Base-by-base conservation (phyloP, 163 green algal genomes). In the Prototheca stagnorum region DNA sequence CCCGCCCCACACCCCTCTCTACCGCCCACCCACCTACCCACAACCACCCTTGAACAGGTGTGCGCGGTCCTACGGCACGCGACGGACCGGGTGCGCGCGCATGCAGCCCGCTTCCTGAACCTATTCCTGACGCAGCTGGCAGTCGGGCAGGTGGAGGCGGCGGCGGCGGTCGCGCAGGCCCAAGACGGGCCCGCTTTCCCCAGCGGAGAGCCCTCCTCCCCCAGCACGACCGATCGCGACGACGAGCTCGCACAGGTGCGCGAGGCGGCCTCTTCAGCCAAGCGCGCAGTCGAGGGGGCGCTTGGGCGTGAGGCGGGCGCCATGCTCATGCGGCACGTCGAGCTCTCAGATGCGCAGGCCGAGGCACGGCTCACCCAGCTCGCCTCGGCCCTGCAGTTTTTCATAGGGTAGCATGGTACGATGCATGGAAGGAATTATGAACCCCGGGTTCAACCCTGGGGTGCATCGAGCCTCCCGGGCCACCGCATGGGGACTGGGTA, bases 331-430 rank as follows among this genome's bases (percentile, higher is more conserved):
- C 47, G 47, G 14, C 39, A 35, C 2, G 35, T 62, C 25, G 36
- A 39, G 33, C 33, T 62, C 24, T 19, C 23, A 5, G 54, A 62
- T 8, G 26, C 17, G 19, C 33, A 48, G 12, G 54, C 54, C 1
- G 54, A 62, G 41, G 37, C 21, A 2, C 51, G 52, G 40, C 47
- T 62, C 24, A 35, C 26, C 4, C 54, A 62, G 54, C 47, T 62
- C 14, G 35, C 45, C 26, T 25, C 27, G 1, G 54, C 54, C 14
- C 47, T 62, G 4, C 45, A 44, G 24, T 51, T 62, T 33, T 62
- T 62, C 34, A 54, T 56, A 4, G 45, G 54, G 24, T 42, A 26
- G 23, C 39, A 56, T 19, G 49, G 34, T n/a, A n/a, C n/a, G n/a
- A n/a, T n/a, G n/a, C n/a, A n/a, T n/a, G n/a, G n/a, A n/a, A n/a